These are phyloP conservation scores for Clonostachys solani DNA, from an alignment of 2,329 filamentous ascomycete genomes.

Conservation along the genomic window DNA sequence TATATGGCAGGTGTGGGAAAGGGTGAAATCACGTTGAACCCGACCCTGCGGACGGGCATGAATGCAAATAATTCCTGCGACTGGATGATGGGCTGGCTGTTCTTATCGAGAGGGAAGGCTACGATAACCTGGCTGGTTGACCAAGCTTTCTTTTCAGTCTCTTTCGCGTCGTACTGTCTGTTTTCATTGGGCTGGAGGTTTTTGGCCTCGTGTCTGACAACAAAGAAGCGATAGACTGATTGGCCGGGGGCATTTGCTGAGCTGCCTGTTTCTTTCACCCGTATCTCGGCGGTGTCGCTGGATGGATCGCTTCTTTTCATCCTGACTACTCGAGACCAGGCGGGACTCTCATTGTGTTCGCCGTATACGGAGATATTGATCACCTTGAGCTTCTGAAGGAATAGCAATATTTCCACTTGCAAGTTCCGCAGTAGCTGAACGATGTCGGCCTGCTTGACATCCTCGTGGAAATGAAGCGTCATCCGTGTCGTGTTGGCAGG, in stretches of 20 bases:
- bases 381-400: slow-evolving; percentile 29
- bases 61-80: slow-evolving; percentile 40
- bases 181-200: slow-evolving; percentile 27
- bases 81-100: slow-evolving; percentile 24
- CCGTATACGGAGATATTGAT: slow-evolving; percentile 22
- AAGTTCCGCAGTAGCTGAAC: slow-evolving; percentile 26
- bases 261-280: too few relatives aligned
- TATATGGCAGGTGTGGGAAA: not conserved
- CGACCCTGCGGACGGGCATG: slow-evolving; percentile 32
- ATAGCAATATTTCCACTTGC: slow-evolving; percentile 32
- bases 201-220: slow-evolving; percentile 7
- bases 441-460: slow-evolving; percentile 6
- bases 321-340: not conserved
- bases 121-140: slow-evolving; percentile 28
- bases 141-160: slow-evolving; percentile 10
- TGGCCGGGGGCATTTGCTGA: too few relatives aligned
- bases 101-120: slow-evolving; percentile 35
- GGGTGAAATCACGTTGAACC: slow-evolving; percentile 28
- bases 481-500: slow-evolving; percentile 21
- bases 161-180: slow-evolving; percentile 17
- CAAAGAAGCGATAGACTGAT: not conserved
- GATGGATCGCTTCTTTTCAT: not conserved
- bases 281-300: slow-evolving; percentile 10
- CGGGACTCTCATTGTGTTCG: slow-evolving; percentile 6
- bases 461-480: slow-evolving; percentile 25